A percentile compares a stretch with the other conserved stretches of the same genome.
phyloP scores from a whole-genome alignment of 768 basidiomycete species.

The Suillus clintonianus region DNA sequence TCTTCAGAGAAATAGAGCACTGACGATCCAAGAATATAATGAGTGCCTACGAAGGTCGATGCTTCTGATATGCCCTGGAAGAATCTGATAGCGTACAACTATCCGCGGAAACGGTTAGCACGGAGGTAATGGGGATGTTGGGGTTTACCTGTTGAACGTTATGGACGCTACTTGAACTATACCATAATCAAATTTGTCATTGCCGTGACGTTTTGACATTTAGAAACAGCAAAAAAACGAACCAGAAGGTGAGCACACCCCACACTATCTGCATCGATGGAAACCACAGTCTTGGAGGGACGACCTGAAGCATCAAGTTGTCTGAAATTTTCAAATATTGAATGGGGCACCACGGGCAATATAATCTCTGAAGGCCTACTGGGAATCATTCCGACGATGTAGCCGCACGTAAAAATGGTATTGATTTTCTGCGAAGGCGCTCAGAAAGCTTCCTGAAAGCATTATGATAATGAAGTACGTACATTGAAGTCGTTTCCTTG shows the following conservation, averaged over 20 bases:
- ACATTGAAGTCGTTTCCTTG: constrained; percentile 64
- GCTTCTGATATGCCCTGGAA: constrained; percentile 74
- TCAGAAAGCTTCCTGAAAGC: not conserved
- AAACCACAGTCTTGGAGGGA: constrained; percentile 67
- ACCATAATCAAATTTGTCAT: not conserved
- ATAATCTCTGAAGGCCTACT: constrained; percentile 36
- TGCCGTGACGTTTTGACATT: not conserved
- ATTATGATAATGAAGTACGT: constrained; percentile 11
- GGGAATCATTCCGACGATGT: constrained; percentile 74
- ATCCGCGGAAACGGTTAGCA: constrained; percentile 2
- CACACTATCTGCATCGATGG: constrained; percentile 65
- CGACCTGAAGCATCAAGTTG: constrained; percentile 65
- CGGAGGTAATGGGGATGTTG: not conserved
- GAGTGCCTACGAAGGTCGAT: constrained; percentile 76
- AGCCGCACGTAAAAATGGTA: constrained; percentile 73
- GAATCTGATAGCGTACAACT: constrained; percentile 73
- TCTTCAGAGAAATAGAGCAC: constrained; percentile 24
- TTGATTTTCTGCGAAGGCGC: constrained; percentile 52
- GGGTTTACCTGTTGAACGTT: constrained; percentile 54
- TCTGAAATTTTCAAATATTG: constrained; percentile 36
- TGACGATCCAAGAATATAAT: constrained; percentile 72
- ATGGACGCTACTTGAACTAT: constrained; percentile 55
- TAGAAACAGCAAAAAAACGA: constrained; percentile 6
- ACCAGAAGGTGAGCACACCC: constrained; percentile 70
- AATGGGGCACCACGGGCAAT: not conserved